phyloP scores from a whole-genome alignment of 2,329 filamentous ascomycete species.

The Penicillium glabrum region DNA sequence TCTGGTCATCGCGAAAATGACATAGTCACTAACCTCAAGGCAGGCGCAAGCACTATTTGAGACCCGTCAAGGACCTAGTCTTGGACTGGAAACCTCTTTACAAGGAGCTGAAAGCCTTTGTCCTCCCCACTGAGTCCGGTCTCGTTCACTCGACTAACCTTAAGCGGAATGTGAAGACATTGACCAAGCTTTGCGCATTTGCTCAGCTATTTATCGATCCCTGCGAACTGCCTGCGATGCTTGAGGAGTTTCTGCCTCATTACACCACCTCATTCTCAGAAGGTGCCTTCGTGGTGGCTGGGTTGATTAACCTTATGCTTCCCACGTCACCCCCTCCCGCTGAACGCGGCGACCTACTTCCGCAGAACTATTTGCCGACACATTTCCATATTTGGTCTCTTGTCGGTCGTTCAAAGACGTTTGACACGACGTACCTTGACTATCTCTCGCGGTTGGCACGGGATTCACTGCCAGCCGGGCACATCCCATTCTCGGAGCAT shows the following conservation, averaged over 20 bases:
- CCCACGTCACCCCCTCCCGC: slow-evolving; percentile 74
- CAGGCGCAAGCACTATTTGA: slow-evolving; percentile 93
- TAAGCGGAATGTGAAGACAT: slow-evolving; percentile 67
- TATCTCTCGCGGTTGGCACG: slow-evolving; percentile 82
- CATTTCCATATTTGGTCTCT: slow-evolving; percentile 97
- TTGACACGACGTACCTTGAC: slow-evolving; percentile 86
- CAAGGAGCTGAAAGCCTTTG: slow-evolving; percentile 87
- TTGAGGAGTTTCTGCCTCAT: slow-evolving; percentile 77
- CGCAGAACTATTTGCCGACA: slow-evolving; percentile 85
- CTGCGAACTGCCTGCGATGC: slow-evolving; percentile 74
- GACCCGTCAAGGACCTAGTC: slow-evolving; percentile 81
- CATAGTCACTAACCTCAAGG: slow-evolving; percentile 20
- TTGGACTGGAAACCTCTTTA: slow-evolving; percentile 93
- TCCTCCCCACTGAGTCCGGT: slow-evolving; percentile 78
- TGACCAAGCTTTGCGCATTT: slow-evolving; percentile 88
- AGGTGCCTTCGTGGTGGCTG: slow-evolving; percentile 89
- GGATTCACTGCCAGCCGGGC: slow-evolving; percentile 72
- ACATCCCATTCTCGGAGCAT: slow-evolving; percentile 79
- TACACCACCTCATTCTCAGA: slow-evolving; percentile 93
- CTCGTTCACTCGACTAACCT: slow-evolving; percentile 61
- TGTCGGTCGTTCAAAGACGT: slow-evolving; percentile 81
- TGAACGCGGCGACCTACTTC: slow-evolving; percentile 72
- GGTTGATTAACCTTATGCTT: slow-evolving; percentile 80
- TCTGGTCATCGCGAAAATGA: background rate
- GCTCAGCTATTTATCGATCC: slow-evolving; percentile 92